Conservation (phyloP, 345 rosid species). For the Passiflora organensis region DNA sequence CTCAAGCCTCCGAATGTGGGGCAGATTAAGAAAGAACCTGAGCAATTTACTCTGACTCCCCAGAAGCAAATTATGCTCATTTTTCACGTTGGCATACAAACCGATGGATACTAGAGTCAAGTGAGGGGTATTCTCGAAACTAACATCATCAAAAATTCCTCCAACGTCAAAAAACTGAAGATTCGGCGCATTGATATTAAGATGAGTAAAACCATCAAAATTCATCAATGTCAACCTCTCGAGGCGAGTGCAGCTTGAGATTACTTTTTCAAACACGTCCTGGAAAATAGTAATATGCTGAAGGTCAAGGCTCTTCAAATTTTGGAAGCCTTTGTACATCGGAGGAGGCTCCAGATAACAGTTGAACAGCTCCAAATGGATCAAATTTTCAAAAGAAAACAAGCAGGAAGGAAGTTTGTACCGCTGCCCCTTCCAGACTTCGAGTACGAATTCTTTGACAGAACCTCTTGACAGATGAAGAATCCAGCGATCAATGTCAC, state of each 20-base stretch:
- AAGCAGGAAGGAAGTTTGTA: constrained; percentile 58
- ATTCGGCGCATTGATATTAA: constrained; percentile 51
- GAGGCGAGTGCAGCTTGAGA: constrained; percentile 48
- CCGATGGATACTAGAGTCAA: constrained; percentile 52
- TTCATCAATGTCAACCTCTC: constrained; percentile 63
- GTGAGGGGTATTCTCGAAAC: constrained; percentile 35
- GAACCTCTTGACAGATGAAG: constrained; percentile 57
- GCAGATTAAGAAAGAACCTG: constrained; percentile 56
- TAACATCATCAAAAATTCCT: constrained; percentile 52
- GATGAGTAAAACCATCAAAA: constrained; percentile 55
- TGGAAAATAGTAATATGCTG: constrained; percentile 59
- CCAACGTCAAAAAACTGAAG: constrained; percentile 62
- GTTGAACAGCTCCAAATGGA: constrained; percentile 62
- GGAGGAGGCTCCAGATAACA: constrained; percentile 57
- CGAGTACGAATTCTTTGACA: constrained; percentile 57
- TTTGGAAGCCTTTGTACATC: constrained; percentile 48
- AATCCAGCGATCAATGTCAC: constrained; percentile 67
- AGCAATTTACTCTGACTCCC: constrained; percentile 46
- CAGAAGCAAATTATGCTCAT: constrained; percentile 17
- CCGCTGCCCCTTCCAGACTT: constrained; percentile 67
- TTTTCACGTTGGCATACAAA: constrained; percentile 40
- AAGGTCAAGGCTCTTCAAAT: constrained; percentile 65
- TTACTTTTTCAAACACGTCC: constrained; percentile 48
- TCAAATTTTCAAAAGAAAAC: constrained; percentile 41
- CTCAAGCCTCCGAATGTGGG: constrained; percentile 63